Conservation (phyloP, 1,284 basidiomycete species). For the Tilletia walkeri region DNA sequence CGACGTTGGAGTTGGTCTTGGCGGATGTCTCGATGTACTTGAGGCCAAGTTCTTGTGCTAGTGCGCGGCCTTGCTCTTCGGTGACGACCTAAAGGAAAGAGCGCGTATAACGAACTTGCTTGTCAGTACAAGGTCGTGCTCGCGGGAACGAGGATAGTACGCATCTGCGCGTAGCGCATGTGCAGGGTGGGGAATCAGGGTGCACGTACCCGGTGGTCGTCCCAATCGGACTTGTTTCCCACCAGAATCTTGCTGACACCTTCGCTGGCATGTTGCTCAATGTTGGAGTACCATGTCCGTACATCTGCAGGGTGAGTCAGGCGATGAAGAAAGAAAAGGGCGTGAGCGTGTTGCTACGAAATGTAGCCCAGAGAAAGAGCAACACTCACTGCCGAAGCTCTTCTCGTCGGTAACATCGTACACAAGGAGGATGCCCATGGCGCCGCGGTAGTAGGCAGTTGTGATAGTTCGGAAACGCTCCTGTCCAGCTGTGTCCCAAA, state of each 20-base stretch:
- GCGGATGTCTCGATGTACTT: conserved; percentile 98
- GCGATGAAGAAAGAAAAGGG: no score
- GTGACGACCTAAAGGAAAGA: conserved; percentile 66
- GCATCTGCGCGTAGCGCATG: background rate
- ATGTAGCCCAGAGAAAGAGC: background rate
- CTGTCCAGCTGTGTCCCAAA: conserved; percentile 98
- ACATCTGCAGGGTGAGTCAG: conserved; percentile 67
- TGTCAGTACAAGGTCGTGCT: background rate
- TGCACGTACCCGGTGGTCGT: conserved; percentile 72
- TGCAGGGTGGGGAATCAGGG: background rate
- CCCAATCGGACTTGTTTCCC: conserved; percentile 99
- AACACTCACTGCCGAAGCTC: conserved; percentile 84
- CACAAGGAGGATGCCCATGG: conserved; percentile 97
- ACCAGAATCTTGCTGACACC: conserved; percentile 99
- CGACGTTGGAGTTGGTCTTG: conserved; percentile 95
- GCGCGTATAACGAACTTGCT: no score
- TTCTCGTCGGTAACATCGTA: conserved; percentile 98
- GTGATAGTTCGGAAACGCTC: conserved; percentile 99
- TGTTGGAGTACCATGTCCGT: conserved; percentile 96
- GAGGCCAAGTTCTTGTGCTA: conserved; percentile 84
- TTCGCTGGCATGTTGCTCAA: conserved; percentile 97
- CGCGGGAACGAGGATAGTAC: background rate
- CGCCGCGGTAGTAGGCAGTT: conserved; percentile 99
- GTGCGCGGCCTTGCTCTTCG: conserved; percentile 69
- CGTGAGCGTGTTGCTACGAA: background rate